A percentile compares a stretch with the other conserved stretches of the same genome.
Evolutionary conservation across 306 rosid genomes (phyloP).

Genomic region (Acacia confusa): DNA sequence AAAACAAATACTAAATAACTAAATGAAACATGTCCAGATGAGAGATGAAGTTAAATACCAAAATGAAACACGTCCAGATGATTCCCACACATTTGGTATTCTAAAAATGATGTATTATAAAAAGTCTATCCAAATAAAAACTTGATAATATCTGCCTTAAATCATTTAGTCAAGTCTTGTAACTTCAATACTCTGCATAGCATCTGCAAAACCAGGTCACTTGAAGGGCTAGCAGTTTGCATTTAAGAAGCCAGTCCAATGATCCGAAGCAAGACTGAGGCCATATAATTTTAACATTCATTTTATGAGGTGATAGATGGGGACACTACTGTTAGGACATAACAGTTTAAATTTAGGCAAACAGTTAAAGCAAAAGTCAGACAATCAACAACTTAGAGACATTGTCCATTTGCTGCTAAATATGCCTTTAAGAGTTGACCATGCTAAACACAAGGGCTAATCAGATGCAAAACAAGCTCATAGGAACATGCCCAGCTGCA

Average conservation of each 20-base stretch:
- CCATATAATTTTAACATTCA: background rate
- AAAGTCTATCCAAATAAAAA: background rate
- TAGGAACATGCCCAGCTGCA: too few species aligned
- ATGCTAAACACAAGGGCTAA: too few species aligned
- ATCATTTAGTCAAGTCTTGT: background rate
- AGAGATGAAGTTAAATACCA: too few species aligned
- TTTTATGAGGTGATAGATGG: background rate
- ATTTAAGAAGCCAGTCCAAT: background rate
- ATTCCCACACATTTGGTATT: background rate
- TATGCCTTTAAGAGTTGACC: too few species aligned
- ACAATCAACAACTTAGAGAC: background rate
- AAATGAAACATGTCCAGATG: too few species aligned
- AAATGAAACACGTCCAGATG: background rate
- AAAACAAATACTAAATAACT: too few species aligned
- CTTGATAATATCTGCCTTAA: background rate
- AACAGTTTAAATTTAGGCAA: background rate
- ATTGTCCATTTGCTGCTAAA: background rate
- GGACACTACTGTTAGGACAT: background rate
- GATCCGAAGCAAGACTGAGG: background rate
- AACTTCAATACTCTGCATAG: background rate
- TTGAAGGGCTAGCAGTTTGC: background rate
- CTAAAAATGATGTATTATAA: background rate
- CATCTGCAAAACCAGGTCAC: background rate
- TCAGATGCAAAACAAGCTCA: too few species aligned
- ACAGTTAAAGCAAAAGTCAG: background rate